phyloP scores from a whole-genome alignment of 1,139 yeast genomes.

The Tardiomyces digboiensis region DNA sequence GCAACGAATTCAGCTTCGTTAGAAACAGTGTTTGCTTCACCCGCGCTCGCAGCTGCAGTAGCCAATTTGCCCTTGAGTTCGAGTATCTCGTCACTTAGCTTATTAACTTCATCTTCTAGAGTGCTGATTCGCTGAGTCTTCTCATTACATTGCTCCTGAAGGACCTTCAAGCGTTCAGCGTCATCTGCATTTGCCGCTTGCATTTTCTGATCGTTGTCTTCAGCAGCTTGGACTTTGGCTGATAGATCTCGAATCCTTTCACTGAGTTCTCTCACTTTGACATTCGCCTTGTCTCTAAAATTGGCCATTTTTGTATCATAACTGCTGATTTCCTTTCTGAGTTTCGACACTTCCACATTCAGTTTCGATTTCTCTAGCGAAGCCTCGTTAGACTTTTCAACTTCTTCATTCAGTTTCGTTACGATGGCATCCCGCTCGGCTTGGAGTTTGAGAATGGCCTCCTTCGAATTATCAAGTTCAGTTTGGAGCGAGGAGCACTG shows the following conservation, averaged over 20 bases:
- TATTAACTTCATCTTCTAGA: conserved; percentile 18
- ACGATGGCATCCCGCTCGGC: conserved; percentile 11
- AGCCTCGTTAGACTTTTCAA: conserved; percentile 5
- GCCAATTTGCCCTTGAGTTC: conserved; percentile 10
- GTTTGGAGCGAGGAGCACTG: conserved; percentile 6
- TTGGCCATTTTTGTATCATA: neutral
- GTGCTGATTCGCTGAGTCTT: conserved; percentile 17
- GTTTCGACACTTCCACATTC: conserved; percentile 5
- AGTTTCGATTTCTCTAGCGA: conserved; percentile 7
- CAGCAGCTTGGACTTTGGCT: neutral
- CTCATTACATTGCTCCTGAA: conserved; percentile 9
- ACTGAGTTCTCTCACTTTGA: neutral
- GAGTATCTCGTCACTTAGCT: conserved; percentile 14
- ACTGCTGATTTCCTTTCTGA: neutral
- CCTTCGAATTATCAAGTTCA: conserved; percentile 8
- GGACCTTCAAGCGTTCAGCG: neutral
- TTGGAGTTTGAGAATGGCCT: conserved; percentile 3
- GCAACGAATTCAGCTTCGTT: conserved; percentile 5
- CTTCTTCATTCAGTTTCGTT: conserved; percentile 3
- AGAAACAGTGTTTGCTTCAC: conserved; percentile 4
- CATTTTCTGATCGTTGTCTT: neutral
- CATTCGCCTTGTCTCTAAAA: neutral
- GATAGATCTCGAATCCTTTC: neutral
- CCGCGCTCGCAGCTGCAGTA: conserved; percentile 1
- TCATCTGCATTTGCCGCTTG: neutral